Conservation (phyloP, 352 stramenopile genomes). For the Phytopythium helicoides region DNA sequence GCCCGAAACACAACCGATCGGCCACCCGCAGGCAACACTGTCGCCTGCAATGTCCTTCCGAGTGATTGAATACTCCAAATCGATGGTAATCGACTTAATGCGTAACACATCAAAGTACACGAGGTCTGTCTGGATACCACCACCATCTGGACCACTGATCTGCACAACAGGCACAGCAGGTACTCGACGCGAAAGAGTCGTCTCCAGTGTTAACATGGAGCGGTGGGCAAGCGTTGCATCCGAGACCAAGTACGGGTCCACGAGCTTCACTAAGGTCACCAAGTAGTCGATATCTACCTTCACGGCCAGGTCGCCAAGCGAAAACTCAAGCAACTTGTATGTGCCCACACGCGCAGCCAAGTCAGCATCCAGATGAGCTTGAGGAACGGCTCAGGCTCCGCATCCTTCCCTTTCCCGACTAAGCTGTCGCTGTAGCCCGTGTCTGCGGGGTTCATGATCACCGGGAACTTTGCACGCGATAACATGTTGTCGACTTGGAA, state of each 20-base stretch:
- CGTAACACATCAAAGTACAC: conserved; percentile 83
- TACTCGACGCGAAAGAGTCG: conserved; percentile 54
- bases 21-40: conserved; percentile 38
- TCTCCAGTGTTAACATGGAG: conserved; percentile 57
- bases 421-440: conserved; percentile 78
- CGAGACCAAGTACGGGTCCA: conserved; percentile 77
- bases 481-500: conserved; percentile 88
- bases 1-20: conserved; percentile 79
- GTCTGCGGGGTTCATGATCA: conserved; percentile 80
- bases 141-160: conserved; percentile 49
- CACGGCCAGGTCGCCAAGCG: conserved; percentile 61
- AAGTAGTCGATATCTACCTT: conserved; percentile 88
- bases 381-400: conserved; percentile 49
- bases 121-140: conserved; percentile 69
- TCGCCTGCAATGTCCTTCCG: conserved; percentile 79
- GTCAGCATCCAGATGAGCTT: conserved; percentile 74
- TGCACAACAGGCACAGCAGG: conserved; percentile 55
- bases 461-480: conserved; percentile 71
- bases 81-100: conserved; percentile 66
- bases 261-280: conserved; percentile 73
- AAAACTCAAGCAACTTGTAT: conserved; percentile 81
- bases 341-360: conserved; percentile 72
- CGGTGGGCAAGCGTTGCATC: conserved; percentile 58
- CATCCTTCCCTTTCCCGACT: conserved; percentile 54
- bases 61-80: conserved; percentile 84